A percentile compares a stretch with the other conserved stretches of the same genome.
Evolutionary conservation across 495 filamentous ascomycete species (phyloP).

Genomic region (Podospora sp.): DNA sequence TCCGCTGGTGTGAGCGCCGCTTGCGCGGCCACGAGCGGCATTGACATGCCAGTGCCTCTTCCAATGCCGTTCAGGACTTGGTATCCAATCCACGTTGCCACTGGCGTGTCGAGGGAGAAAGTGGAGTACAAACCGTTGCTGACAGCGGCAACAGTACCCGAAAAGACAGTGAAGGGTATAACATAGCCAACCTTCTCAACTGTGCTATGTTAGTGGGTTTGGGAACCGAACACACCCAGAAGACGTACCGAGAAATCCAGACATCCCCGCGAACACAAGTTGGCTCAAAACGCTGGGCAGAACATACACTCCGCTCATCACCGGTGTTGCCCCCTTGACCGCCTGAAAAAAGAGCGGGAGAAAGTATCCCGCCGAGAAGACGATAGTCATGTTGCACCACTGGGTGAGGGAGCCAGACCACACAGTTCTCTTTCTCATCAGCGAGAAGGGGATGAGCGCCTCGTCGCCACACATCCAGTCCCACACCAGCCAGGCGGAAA

Average conservation of each 20-base stretch:
- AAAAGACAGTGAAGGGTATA: slow-evolving; percentile 57
- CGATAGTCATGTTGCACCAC: slow-evolving; percentile 53
- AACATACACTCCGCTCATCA: slow-evolving; percentile 56
- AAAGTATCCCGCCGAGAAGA: slow-evolving; percentile 64
- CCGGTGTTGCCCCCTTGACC: slow-evolving; percentile 53
- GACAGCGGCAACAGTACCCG: slow-evolving; percentile 54
- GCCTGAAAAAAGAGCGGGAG: slow-evolving; percentile 75
- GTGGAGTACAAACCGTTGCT: slow-evolving; percentile 64
- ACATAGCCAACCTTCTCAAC: slow-evolving; percentile 57
- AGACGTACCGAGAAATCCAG: slow-evolving; percentile 49
- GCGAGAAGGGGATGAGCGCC: slow-evolving; percentile 67
- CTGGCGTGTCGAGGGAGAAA: slow-evolving; percentile 48
- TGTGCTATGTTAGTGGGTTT: slow-evolving; percentile 37
- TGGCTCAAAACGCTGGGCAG: slow-evolving; percentile 49
- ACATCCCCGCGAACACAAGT: slow-evolving; percentile 50
- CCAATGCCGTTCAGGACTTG: slow-evolving; percentile 69
- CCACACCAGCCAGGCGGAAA: slow-evolving; percentile 58
- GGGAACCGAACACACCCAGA: slow-evolving; percentile 22
- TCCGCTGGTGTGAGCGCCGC: slow-evolving; percentile 53
- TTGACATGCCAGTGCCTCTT: slow-evolving; percentile 64
- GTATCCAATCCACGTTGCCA: slow-evolving; percentile 60
- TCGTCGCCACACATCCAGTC: slow-evolving; percentile 63
- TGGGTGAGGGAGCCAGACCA: slow-evolving; percentile 54
- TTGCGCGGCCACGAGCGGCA: slow-evolving; percentile 54
- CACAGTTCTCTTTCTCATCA: slow-evolving; percentile 67